Percentiles rank a stretch among this genome's conserved stretches.
These are phyloP conservation scores for Plectosphaerella cucumerina DNA, from an alignment of 2,329 filamentous ascomycete genomes.

Conservation along the genomic window DNA sequence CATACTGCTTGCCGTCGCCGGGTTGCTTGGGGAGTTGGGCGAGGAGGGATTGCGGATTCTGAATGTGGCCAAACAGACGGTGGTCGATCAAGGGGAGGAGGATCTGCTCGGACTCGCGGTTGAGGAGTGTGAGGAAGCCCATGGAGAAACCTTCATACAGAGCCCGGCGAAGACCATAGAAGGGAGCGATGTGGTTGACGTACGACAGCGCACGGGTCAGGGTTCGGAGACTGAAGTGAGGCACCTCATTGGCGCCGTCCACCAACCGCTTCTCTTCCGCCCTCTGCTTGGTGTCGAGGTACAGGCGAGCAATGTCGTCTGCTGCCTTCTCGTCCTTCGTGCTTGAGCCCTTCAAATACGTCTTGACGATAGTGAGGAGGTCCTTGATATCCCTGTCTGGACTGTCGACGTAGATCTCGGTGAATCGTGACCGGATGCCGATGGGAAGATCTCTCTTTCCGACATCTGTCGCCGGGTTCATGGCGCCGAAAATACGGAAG, in stretches of 20 bases:
- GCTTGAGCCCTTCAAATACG: constrained; percentile 72
- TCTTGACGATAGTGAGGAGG: constrained; percentile 80
- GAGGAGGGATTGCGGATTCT: constrained; percentile 68
- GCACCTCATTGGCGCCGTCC: constrained; percentile 91
- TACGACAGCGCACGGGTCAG: constrained; percentile 87
- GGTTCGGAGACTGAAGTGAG: constrained; percentile 94
- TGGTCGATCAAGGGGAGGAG: constrained; percentile 77
- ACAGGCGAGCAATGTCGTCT: constrained; percentile 79
- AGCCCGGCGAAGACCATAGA: constrained; percentile 80
- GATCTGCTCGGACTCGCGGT: constrained; percentile 73
- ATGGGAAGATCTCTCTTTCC: constrained; percentile 92
- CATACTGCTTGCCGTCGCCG: constrained; percentile 70
- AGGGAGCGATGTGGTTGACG: constrained; percentile 75
- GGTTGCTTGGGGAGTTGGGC: constrained; percentile 75
- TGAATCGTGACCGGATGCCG: constrained; percentile 87
- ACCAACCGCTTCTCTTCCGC: constrained; percentile 81
- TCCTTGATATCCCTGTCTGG: constrained; percentile 86
- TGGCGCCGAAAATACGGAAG: constrained; percentile 95
- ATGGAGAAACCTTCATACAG: constrained; percentile 96
- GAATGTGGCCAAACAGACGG: constrained; percentile 68
- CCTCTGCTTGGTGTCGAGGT: constrained; percentile 80
- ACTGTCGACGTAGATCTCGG: constrained; percentile 89
- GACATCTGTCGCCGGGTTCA: constrained; percentile 98
- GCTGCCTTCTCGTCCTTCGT: constrained; percentile 70
- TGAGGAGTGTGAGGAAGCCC: constrained; percentile 90